Evolutionary conservation across 1,284 basidiomycete species (phyloP).

Genomic region (Boletus sp.): DNA sequence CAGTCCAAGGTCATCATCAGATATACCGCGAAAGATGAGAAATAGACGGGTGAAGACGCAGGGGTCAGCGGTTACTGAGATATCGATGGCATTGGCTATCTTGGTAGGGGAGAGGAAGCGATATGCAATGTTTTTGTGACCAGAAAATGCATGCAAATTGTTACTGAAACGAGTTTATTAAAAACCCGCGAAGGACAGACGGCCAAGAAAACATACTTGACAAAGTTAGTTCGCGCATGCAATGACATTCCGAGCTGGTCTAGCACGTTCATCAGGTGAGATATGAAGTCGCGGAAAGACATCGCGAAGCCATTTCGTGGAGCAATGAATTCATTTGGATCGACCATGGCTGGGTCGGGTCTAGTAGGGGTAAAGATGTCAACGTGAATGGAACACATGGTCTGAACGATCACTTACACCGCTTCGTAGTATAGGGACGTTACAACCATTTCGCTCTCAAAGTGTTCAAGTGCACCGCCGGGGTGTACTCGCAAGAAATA

Average conservation of each 20-base stretch:
- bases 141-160: constrained; percentile 65
- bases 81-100: constrained; percentile 79
- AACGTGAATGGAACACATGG: not conserved
- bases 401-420: constrained; percentile 44
- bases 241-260: constrained; percentile 77
- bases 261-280: constrained; percentile 70
- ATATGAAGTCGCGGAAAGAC: constrained; percentile 71
- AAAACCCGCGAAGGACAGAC: not conserved
- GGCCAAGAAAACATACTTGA: constrained; percentile 49
- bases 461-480: constrained; percentile 76
- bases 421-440: constrained; percentile 80
- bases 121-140: constrained; percentile 79
- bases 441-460: constrained; percentile 68
- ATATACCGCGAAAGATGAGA: constrained; percentile 74
- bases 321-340: constrained; percentile 69
- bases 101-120: constrained; percentile 74
- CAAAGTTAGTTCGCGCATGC: constrained; percentile 71
- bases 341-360: constrained; percentile 67
- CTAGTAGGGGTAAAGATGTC: constrained; percentile 35
- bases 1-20: constrained; percentile 69
- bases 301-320: constrained; percentile 78
- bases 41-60: constrained; percentile 81
- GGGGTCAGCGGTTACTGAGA: constrained; percentile 70
- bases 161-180: constrained; percentile 42
- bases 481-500: constrained; percentile 76